Evolutionary conservation across 169 alveolate genomes (phyloP).

Genomic region (Eimeria maxima): DNA sequence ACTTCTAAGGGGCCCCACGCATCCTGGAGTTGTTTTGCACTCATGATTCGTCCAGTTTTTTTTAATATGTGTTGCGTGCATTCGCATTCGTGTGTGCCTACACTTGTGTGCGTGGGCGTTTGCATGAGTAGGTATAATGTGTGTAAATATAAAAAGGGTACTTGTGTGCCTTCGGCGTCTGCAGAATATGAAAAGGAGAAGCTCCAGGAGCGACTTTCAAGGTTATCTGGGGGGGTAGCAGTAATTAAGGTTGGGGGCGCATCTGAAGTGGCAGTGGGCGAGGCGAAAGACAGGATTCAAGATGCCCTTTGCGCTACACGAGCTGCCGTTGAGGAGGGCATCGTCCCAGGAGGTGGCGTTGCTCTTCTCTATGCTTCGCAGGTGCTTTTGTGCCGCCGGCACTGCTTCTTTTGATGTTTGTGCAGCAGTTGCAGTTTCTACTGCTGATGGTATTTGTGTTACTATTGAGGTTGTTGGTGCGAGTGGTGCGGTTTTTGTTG

Average conservation of each 20-base stretch:
- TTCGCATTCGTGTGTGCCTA: neutral
- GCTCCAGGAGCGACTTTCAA: slow-evolving; percentile 98
- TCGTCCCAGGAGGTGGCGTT: slow-evolving; percentile 99
- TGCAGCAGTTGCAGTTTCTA: no score
- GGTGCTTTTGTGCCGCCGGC: neutral
- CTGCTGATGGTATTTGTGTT: no score
- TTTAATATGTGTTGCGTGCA: neutral
- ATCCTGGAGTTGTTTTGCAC: neutral
- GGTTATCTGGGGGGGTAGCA: slow-evolving; percentile 99
- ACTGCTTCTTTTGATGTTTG: neutral
- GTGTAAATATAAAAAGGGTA: slow-evolving; percentile 84
- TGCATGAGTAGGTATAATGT: neutral
- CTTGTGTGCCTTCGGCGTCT: slow-evolving; percentile 82
- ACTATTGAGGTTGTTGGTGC: neutral
- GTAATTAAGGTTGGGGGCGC: slow-evolving; percentile 92
- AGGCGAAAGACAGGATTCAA: slow-evolving; percentile 98
- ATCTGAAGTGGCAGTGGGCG: slow-evolving; percentile 95
- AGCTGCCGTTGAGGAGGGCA: slow-evolving; percentile 99
- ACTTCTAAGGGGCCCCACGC: neutral
- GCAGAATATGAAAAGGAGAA: slow-evolving; percentile 92
- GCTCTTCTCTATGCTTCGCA: slow-evolving; percentile 85
- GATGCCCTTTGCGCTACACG: slow-evolving; percentile 99
- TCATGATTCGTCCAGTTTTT: neutral
- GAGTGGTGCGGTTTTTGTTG: neutral
- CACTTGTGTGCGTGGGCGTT: neutral